These are phyloP conservation scores for Capronia americana DNA, from an alignment of 2,329 filamentous ascomycete species.

Conservation along the genomic window DNA sequence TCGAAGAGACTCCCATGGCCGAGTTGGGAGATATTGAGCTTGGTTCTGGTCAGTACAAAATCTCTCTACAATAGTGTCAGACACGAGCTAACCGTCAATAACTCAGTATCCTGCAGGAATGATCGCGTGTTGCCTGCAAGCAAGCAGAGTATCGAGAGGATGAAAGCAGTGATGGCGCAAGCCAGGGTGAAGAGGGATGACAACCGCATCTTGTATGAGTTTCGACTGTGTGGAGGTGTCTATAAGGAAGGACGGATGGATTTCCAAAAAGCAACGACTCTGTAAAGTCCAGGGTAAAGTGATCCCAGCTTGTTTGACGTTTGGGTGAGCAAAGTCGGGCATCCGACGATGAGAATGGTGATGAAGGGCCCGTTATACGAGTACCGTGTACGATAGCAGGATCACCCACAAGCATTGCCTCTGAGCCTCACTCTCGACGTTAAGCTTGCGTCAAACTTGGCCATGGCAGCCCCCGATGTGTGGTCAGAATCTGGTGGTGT, in stretches of 20 bases:
- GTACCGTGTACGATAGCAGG: not conserved
- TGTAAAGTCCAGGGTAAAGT: conserved; percentile 1
- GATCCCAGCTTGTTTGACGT: not conserved
- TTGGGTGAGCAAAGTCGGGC: not conserved
- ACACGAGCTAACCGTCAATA: conserved; percentile 58
- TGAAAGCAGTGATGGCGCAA: conserved; percentile 60
- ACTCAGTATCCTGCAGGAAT: conserved; percentile 63
- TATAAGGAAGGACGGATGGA: conserved; percentile 16
- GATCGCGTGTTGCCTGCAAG: conserved; percentile 65
- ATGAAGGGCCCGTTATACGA: conserved; percentile 14
- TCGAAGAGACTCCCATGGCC: conserved; percentile 49
- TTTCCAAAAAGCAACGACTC: conserved; percentile 7
- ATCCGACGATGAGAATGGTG: not conserved
- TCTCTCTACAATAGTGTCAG: not conserved
- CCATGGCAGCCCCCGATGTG: conserved; percentile 17
- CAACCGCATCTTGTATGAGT: conserved; percentile 50
- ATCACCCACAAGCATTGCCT: not conserved
- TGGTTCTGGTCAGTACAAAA: conserved; percentile 21
- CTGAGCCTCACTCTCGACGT: conserved; percentile 17
- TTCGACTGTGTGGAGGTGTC: not conserved
- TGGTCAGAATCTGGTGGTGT: conserved; percentile 24
- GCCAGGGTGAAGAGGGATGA: conserved; percentile 58
- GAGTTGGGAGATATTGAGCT: conserved; percentile 65
- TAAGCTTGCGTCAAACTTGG: conserved; percentile 27
- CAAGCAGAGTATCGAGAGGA: conserved; percentile 65